These are phyloP conservation scores for Stereum hirsutum DNA, from an alignment of 1,284 basidiomycete genomes.

Conservation along the genomic window DNA sequence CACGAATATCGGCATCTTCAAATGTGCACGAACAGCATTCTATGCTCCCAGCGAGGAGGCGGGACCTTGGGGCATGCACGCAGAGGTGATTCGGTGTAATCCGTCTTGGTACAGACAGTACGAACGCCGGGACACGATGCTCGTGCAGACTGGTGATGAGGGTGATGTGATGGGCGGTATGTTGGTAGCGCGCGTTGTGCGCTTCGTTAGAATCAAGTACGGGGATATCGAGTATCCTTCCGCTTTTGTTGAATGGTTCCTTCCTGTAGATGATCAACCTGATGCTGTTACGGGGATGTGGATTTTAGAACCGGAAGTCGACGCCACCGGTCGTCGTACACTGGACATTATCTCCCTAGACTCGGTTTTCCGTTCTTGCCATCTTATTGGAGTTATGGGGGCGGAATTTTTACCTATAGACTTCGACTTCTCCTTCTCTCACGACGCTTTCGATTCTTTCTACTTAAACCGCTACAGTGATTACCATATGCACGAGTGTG, in stretches of 20 bases:
- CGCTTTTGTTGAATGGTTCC: not conserved
- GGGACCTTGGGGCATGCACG: not conserved
- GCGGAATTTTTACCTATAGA: not conserved
- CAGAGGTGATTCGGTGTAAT: not conserved
- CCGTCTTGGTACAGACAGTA: not conserved
- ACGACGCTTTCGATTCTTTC: not conserved
- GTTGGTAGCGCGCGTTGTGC: not conserved
- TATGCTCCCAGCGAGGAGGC: not conserved
- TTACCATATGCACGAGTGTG: constrained; percentile 1
- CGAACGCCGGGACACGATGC: not conserved
- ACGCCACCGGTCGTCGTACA: not conserved
- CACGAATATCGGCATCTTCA: no score
- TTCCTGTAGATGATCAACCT: not conserved
- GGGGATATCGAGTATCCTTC: not conserved
- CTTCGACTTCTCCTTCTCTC: not conserved
- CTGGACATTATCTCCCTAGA: not conserved
- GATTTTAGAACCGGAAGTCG: not conserved
- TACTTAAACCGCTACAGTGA: not conserved
- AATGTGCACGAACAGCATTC: not conserved
- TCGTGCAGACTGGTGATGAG: not conserved
- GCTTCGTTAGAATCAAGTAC: not conserved
- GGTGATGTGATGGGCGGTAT: not conserved
- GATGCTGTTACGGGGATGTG: not conserved
- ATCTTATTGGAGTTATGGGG: not conserved
- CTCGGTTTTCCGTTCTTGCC: not conserved